Evolutionary conservation across 2,329 filamentous ascomycete genomes (phyloP), one percentile per base, ranked within the genome.

Genomic region (Hypoxylon sp.): DNA sequence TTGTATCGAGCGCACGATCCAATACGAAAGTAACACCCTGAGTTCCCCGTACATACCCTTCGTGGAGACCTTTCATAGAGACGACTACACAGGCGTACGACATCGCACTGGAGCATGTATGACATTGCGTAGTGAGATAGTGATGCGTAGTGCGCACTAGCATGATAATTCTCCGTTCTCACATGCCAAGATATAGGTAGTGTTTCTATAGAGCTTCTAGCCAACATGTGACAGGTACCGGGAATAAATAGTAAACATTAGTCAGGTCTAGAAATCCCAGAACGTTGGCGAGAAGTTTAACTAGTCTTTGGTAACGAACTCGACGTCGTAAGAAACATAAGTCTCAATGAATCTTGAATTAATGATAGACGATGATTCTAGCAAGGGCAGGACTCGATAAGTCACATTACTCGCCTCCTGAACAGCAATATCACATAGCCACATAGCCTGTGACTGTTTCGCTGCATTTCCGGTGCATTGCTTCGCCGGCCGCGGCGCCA

Each of bases 401-500:
- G 55, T 67, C 64, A 67, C 64, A 67, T 54, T 50, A 22, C 39
- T 47, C 46, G 49, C 41, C 41, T 64, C 30, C 41, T 53, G 46
- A 61, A 50, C 58, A 64, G 54, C 64, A 54, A 67, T 65, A 63
- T 68, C 61, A 65, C 59, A 60, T 41, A 65, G 59, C 54, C 61
- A 65, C 59, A 60, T 41, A 65, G 59, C 54, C 61, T 65, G 64
- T 65, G 65, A 64, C 60, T 15, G 52, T 53, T 56, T 65, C 50
- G 64, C 65, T 65, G 50, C 62, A 69, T 68, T 64, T 54, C 39
- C 51, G 58, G 59, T 52, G 55, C 58, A 57, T 55, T 64, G 55
- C 62, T 62, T 63, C 56, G 55, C 62, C 62, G 60, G 62, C 60
- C 26, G 58, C 60, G 59, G 65, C 67, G 67, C 65, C 67, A 68